Base-by-base conservation (phyloP, 2,329 filamentous ascomycete genomes). In the Fusarium transvaalense region DNA sequence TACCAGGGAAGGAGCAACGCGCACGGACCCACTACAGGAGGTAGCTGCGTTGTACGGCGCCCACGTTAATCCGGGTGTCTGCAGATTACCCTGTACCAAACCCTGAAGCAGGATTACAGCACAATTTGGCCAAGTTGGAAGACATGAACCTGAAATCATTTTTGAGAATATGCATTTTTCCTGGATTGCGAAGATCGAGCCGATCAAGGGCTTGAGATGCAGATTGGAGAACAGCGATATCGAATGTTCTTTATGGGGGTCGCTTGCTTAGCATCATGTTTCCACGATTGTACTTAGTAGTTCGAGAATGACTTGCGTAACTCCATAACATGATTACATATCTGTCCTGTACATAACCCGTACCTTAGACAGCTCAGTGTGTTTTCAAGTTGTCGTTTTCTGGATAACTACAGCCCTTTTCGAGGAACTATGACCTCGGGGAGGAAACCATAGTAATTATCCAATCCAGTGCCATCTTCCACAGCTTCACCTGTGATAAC, bases 1-100 rank as follows among this genome's bases (percentile, higher is more conserved):
- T 68, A 45, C 57, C 34, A 34, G 50, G 64, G 56, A 69, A 69
- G 61, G 56, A 71, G 64, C 56, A 64, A 69, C 60, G 57, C 41
- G 71, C 71, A 73, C 71, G 60, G 71, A 32, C 71, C 69, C 59
- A 3, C 2, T 29, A 7, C 32, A 45, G 38, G 43, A 56, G 17
- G 35, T 38, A 61, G 51, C 66, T 59, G 13, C 19, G 12, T 23
- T 43, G 32, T 27, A 27, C 64, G 61, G 71, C 56, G 54, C 48
- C 10, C 60, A 62, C 25, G n/a, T 66, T 73, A 39, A 71, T 74
- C 69, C 71, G 69, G n/a, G 8, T 1, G 1, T 7, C 2, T 25
- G 10, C 2, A 15, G 1, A 2, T 27, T 68, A 69, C 66, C 66
- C 66, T 69, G 14, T 12, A 69, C 19, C n/a, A 1, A 6, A 4